Base-by-base conservation (phyloP, 495 filamentous ascomycete species). In the Podospora pseudoanserina region DNA sequence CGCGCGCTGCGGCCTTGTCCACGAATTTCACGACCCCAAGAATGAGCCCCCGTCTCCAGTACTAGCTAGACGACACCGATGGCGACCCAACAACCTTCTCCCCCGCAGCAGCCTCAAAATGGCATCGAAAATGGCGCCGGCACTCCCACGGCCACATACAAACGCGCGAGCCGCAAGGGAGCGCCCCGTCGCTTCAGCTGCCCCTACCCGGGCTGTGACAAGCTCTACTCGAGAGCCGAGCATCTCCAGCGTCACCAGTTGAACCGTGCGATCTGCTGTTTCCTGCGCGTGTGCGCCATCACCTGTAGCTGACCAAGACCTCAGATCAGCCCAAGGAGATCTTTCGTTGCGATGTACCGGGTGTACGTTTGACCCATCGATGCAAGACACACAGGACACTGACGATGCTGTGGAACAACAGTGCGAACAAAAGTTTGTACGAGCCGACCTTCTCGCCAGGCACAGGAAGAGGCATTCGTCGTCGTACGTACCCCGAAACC, bases 241-340 rank as follows among this genome's bases (percentile, higher is more conserved):
- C 95, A 99, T 82, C 86, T 99, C 68, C 96, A 84, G 71, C 75
- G 83, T 23, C 82, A 83, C 69, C 77, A 81, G 70, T 72, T 83
- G 44, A 82, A 81, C 68, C 80, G 81, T 84, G 74, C 71, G 79
- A 60, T 26, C 30, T 16, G 2, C 64, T 63, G 18, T 28, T 57
- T 32, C 62, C 15, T 49, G 58, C 55, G 56, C 9, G 23, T 67
- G 30, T 44, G 32, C 20, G 5, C 18, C 27, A 63, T 68, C 58
- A 59, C 27, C 28, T 65, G 59, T 49, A 62, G 71, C 72, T 77
- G 70, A 72, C 66, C 44, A 26, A n/a, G 62, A 90, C 71, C 90
- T 92, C 39, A 81, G 94, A 95, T 91, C 88, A 80, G 83, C 94
- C 95, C 56, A 97, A 97, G 79, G 91, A 96, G 74, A 97, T 99